Evolutionary conservation across 768 basidiomycete genomes (phyloP).

Genomic region (Suillus tomentosus): DNA sequence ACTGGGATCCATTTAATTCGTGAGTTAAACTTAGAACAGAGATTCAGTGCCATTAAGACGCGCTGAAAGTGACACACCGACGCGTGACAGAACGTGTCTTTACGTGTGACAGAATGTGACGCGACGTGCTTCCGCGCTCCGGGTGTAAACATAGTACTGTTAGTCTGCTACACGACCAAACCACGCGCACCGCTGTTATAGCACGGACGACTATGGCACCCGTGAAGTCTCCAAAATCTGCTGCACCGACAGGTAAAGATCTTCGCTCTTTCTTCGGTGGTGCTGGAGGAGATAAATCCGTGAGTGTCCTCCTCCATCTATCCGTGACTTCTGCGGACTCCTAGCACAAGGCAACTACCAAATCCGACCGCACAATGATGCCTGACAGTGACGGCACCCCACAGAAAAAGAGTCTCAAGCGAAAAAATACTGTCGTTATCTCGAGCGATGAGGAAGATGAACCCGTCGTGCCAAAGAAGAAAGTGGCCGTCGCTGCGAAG

Average conservation of each 20-base stretch:
- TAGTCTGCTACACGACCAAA: not conserved
- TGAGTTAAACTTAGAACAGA: too few relatives aligned
- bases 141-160: not conserved
- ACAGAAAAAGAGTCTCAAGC: constrained; percentile 25
- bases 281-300: not conserved
- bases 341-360: constrained; percentile 12
- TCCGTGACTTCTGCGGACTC: not conserved
- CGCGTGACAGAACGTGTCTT: not conserved
- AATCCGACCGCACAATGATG: constrained; percentile 23
- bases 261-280: constrained; percentile 44
- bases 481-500: constrained; percentile 29
- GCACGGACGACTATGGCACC: not conserved
- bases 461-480: constrained; percentile 41
- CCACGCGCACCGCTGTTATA: not conserved
- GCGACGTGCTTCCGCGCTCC: not conserved
- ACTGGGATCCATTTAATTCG: too few relatives aligned
- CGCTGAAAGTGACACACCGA: not conserved
- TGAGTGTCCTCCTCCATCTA: not conserved
- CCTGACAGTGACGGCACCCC: constrained; percentile 29
- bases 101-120: not conserved
- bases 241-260: constrained; percentile 24
- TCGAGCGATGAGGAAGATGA: constrained; percentile 44
- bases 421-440: constrained; percentile 34
- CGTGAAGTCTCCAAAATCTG: not conserved
- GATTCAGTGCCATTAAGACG: too few relatives aligned